Conservation (phyloP, 1,284 basidiomycete genomes). For the Irpex sp. region DNA sequence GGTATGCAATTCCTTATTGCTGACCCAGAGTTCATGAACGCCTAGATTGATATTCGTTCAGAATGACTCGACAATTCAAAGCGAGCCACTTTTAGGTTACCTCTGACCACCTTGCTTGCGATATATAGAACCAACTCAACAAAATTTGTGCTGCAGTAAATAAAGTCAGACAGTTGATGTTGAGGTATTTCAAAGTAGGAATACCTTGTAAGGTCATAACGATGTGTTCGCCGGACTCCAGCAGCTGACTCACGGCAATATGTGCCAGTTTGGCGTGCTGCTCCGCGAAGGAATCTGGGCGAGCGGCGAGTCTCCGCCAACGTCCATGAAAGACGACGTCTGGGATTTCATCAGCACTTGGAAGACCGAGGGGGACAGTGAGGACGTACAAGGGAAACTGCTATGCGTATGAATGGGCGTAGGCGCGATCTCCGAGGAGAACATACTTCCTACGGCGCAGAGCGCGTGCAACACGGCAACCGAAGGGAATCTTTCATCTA, state of each 20-base stretch:
- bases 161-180: background rate
- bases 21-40: background rate
- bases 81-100: slow-evolving; percentile 32
- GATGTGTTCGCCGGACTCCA: slow-evolving; percentile 41
- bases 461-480: slow-evolving; percentile 69
- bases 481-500: slow-evolving; percentile 67
- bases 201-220: slow-evolving; percentile 63
- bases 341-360: slow-evolving; percentile 13
- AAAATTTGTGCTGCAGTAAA: slow-evolving; percentile 51
- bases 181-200: background rate
- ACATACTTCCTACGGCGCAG: slow-evolving; percentile 69
- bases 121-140: slow-evolving; percentile 69
- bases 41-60: background rate
- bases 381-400: slow-evolving; percentile 16
- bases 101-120: slow-evolving; percentile 71
- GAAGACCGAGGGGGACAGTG: no score
- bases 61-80: background rate
- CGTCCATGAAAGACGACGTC: slow-evolving; percentile 56
- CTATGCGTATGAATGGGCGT: slow-evolving; percentile 39
- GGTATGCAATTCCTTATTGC: slow-evolving; percentile 1
- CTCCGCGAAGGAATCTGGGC: slow-evolving; percentile 64
- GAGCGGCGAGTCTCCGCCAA: slow-evolving; percentile 38
- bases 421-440: slow-evolving; percentile 55
- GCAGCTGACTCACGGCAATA: slow-evolving; percentile 43
- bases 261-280: slow-evolving; percentile 58